Evolutionary conservation across 495 filamentous ascomycete genomes (phyloP), one percentile per base, ranked within the genome.

Genomic region (Aspergillus taichungensis): DNA sequence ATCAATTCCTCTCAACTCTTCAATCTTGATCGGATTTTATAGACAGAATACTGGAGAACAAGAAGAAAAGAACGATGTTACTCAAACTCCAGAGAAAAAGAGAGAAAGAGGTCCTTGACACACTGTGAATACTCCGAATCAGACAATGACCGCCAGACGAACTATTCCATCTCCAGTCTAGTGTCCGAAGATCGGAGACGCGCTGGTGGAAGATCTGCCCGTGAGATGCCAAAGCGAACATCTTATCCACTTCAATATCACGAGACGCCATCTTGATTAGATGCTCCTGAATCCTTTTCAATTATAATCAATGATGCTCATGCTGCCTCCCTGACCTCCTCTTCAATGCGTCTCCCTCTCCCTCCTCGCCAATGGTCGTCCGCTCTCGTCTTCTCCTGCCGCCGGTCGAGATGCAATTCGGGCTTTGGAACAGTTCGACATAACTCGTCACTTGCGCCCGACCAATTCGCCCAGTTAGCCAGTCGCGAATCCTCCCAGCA

Each of bases 401-500:
- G 35, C 42, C 24, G 33, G 49, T 34, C 37, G 36, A 34, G 37
- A 29, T 32, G 48, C 41, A 40, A 42, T 46, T 41, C 40, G 7
- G 47, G 45, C 30, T 34, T 45, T 35, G 18, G 18, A 24, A 53
- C 39, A 31, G 37, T 56, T 34, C 60, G 66, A 30, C 45, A 54
- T 39, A 65, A 66, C 54, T 66, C 64, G 7, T 68, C 66, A 6
- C 63, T 59, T 42, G 38, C 63, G 29, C 51, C 58, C 34, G 42
- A 60, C 34, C 52, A 56, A 9, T 74, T 77, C 50, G 57, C 71
- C 11, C 66, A 73, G 44, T 56, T 68, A 29, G 66, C 66, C 44
- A 52, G 61, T 36, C 65, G 68, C 29, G 57, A 53, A 34, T 54
- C 61, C 30, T 73, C 61, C 64, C 83, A 63, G 30, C 66, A 79